A percentile compares a stretch with the other conserved stretches of the same genome.
These are phyloP conservation scores for Ambrosia hybrid DNA, from an alignment of 140 eudicot genomes.

Conservation along the genomic window DNA sequence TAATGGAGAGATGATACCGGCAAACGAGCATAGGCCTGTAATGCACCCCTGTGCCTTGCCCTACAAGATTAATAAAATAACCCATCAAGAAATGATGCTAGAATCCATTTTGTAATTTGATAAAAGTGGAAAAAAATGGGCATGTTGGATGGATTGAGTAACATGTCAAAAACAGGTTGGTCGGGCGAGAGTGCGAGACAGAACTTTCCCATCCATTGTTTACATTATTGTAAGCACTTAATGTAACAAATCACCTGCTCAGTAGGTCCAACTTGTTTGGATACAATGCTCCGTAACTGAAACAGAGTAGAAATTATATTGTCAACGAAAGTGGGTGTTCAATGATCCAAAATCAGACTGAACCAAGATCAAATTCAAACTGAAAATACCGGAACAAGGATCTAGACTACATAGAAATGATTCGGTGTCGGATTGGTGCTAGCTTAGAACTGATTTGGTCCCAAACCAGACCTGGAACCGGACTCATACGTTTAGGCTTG, in stretches of 20 bases:
- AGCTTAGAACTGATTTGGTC: too few species aligned
- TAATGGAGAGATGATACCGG: conserved; percentile 50
- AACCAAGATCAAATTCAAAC: neutral
- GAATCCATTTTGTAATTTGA: neutral
- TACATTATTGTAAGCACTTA: neutral
- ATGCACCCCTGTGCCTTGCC: conserved; percentile 91
- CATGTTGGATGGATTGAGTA: too few species aligned
- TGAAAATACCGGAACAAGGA: neutral
- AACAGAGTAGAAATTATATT: conserved; percentile 1
- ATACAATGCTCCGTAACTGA: conserved; percentile 79
- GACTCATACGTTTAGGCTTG: too few species aligned
- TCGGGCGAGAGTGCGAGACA: too few species aligned
- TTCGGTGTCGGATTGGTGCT: too few species aligned
- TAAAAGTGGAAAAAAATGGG: too few species aligned
- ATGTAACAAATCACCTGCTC: conserved; percentile 54
- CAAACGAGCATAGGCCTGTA: conserved; percentile 57
- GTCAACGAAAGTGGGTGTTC: neutral
- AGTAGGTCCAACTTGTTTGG: conserved; percentile 86
- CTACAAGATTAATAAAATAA: conserved; percentile 10
- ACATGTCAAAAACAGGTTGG: too few species aligned
- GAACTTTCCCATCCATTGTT: neutral
- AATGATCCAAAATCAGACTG: neutral
- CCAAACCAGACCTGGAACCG: too few species aligned
- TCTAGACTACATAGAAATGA: neutral
- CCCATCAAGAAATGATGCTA: neutral